Base-by-base conservation (phyloP, 495 filamentous ascomycete genomes). In the Annulohypoxylon moriforme region DNA sequence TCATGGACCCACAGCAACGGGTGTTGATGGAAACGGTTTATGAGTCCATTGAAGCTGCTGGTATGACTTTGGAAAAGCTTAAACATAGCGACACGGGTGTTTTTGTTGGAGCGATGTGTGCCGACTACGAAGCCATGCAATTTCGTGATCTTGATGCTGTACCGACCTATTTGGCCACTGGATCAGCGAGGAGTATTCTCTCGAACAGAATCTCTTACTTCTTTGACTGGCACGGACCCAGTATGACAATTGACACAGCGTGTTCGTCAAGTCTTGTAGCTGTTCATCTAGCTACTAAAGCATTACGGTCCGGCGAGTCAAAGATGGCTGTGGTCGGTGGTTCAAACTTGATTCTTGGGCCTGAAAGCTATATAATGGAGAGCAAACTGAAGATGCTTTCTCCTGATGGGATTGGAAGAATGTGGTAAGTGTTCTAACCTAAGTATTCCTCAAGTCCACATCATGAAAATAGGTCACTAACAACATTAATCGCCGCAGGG, bases 291-390 rank as follows among this genome's bases (percentile, higher is more conserved):
- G 68, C 62, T 1, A 11, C 50, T 27, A 49, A 66, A 3, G 62
- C 57, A 4, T 38, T 71, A 20, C 47, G 46, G 1, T 40, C 13
- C 29, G 56, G 62, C 1, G 57, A 67, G 29, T 66, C 46, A 13
- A 33, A 60, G 4, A 18, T 40, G 16, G 85, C 86, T 6, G 72
- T 88, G 6, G 83, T 87, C 24, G 83, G 77, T 18, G 83, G 83
- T 11, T 77, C 77, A 7, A 79, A 81, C 59, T 67, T 89, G 14
- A 85, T 85, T 20, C 49, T 87, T 29, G 76, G 77, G 4, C 81
- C 85, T 2, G 81, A 84, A 49, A 40, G 40, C 3, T 69, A 67
- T 24, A 38, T 38, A 38, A 38, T 38, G 34, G 34, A 38, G 34
- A 38, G 34, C 13, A 38, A 38, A 38, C 10, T 38, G 7, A 38